A percentile compares a stretch with the other conserved stretches of the same genome.
phyloP scores from a whole-genome alignment of 805 yeast species.

The Monosporozyma yasuniensis region DNA sequence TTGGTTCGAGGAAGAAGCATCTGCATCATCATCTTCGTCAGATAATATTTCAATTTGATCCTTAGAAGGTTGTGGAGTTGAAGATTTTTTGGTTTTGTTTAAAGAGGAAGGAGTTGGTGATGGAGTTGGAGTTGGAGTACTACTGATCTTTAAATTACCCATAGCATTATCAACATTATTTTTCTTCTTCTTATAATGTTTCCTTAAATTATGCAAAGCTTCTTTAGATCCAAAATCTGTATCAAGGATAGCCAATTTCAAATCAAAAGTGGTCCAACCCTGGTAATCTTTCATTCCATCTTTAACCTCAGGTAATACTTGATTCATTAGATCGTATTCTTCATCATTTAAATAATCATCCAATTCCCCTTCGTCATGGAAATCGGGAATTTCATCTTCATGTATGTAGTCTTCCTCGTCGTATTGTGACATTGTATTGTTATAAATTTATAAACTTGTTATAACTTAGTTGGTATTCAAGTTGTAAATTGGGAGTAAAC shows the following conservation, averaged over 20 bases:
- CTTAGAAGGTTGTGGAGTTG: slow-evolving; percentile 1
- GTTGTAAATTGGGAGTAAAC: neutral
- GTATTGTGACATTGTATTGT: neutral
- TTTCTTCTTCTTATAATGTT: slow-evolving; percentile 23
- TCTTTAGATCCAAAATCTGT: slow-evolving; percentile 41
- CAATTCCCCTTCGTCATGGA: slow-evolving; percentile 33
- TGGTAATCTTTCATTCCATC: slow-evolving; percentile 33
- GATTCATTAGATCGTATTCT: slow-evolving; percentile 35
- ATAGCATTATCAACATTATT: slow-evolving; percentile 10
- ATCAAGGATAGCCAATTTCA: slow-evolving; percentile 46
- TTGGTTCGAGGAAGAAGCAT: neutral
- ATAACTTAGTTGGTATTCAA: neutral
- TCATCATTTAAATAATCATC: slow-evolving; percentile 31
- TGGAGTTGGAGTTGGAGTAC: neutral
- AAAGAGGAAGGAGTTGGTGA: neutral
- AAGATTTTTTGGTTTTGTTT: neutral
- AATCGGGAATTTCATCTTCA: slow-evolving; percentile 28
- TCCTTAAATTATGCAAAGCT: slow-evolving; percentile 35
- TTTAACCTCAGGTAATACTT: slow-evolving; percentile 38
- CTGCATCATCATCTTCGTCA: slow-evolving; percentile 15
- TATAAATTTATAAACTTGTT: neutral
- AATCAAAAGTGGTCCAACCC: slow-evolving; percentile 34
- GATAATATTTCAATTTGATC: slow-evolving; percentile 8
- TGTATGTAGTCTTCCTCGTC: slow-evolving; percentile 22
- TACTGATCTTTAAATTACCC: neutral